Conservation (phyloP, 768 basidiomycete genomes). For the Tylopilus subfusipes region DNA sequence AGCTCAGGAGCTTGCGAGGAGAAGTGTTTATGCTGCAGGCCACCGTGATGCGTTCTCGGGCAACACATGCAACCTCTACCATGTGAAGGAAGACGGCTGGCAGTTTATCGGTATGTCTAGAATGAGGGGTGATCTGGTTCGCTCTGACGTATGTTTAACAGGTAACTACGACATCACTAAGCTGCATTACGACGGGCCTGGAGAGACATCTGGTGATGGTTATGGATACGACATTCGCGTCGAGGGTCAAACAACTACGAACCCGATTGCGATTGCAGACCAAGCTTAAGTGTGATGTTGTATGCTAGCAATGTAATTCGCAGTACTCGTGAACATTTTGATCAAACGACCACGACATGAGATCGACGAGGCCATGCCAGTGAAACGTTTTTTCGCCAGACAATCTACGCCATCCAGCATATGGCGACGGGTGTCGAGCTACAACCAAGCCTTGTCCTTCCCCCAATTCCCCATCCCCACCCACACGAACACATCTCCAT, state of each 20-base stretch:
- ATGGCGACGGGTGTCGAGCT: conserved; percentile 28
- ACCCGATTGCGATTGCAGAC: conserved; percentile 39
- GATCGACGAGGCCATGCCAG: conserved; percentile 5
- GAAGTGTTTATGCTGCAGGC: conserved; percentile 95
- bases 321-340: background rate
- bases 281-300: conserved; percentile 29
- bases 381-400: conserved; percentile 33
- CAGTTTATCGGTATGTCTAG: conserved; percentile 77
- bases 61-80: conserved; percentile 94
- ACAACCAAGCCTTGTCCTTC: conserved; percentile 62
- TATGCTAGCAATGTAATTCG: conserved; percentile 21
- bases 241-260: conserved; percentile 51
- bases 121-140: conserved; percentile 2
- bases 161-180: conserved; percentile 91
- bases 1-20: conserved; percentile 88
- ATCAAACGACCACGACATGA: background rate
- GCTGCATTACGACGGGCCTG: conserved; percentile 88
- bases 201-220: conserved; percentile 63
- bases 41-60: conserved; percentile 97
- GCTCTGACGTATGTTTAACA: conserved; percentile 31
- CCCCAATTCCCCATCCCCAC: conserved; percentile 71
- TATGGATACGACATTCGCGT: conserved; percentile 81
- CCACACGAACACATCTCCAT: conserved; percentile 69
- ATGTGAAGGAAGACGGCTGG: conserved; percentile 95
- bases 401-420: conserved; percentile 8